Percentiles rank a stretch among this genome's conserved stretches.
Evolutionary conservation across 305 asterid species (phyloP).

Genomic region (Plantago lanceolata): DNA sequence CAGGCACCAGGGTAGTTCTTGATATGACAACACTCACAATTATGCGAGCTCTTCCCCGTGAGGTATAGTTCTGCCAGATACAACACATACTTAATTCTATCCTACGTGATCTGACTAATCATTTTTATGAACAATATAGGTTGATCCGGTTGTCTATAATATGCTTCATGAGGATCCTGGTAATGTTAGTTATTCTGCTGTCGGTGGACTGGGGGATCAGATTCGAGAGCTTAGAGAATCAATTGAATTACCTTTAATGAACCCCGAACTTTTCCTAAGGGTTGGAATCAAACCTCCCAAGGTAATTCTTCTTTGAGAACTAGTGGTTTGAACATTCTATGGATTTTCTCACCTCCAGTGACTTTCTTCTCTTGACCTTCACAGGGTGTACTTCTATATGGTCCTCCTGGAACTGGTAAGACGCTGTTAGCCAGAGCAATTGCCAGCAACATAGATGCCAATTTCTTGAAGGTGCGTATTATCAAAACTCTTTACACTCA

Average conservation of each 20-base stretch:
- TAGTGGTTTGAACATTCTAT: not conserved
- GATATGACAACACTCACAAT: slow-evolving; percentile 97
- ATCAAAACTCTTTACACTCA: slow-evolving; percentile 1
- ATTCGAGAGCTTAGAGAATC: slow-evolving; percentile 94
- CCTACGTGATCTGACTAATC: slow-evolving; percentile 14
- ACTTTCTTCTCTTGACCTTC: not conserved
- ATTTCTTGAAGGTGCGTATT: slow-evolving; percentile 67
- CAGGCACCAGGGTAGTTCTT: slow-evolving; percentile 86
- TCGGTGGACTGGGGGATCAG: slow-evolving; percentile 96
- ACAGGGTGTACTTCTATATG: slow-evolving; percentile 94
- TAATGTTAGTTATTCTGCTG: slow-evolving; percentile 91
- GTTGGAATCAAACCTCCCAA: slow-evolving; percentile 97
- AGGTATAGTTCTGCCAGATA: slow-evolving; percentile 37
- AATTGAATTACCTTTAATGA: slow-evolving; percentile 86
- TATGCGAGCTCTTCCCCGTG: slow-evolving; percentile 99
- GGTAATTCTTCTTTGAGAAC: slow-evolving; percentile 30
- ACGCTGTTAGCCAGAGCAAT: slow-evolving; percentile 95
- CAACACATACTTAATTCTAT: slow-evolving; percentile 5
- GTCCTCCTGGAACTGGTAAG: slow-evolving; percentile 99
- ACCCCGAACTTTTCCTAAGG: slow-evolving; percentile 89
- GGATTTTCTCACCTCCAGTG: not conserved
- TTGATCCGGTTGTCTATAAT: slow-evolving; percentile 90
- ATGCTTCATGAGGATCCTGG: slow-evolving; percentile 99
- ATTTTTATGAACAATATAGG: slow-evolving; percentile 37
- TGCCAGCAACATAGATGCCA: slow-evolving; percentile 95